Evolutionary conservation across 768 basidiomycete species (phyloP).

Genomic region (Lactifluus volemus): DNA sequence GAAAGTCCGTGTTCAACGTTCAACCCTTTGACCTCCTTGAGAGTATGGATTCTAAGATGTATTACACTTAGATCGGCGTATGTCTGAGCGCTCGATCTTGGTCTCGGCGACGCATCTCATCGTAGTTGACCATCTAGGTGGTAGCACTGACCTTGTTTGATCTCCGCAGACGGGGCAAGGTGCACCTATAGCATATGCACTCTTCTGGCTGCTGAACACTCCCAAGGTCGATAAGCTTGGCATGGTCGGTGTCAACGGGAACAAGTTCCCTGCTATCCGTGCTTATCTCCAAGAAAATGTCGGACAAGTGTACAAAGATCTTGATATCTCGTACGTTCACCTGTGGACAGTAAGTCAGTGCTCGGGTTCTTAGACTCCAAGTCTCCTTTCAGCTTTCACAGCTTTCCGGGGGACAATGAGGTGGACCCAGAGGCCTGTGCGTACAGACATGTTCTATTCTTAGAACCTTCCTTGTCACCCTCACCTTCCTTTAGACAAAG

Average conservation of each 20-base stretch:
- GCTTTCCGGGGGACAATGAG: conserved; percentile 62
- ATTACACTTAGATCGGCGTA: conserved; percentile 52
- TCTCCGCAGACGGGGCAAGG: conserved; percentile 78
- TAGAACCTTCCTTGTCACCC: neutral
- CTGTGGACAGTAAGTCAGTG: neutral
- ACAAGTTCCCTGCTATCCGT: conserved; percentile 81
- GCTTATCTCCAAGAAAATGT: conserved; percentile 78
- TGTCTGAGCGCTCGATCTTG: conserved; percentile 25
- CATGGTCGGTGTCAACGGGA: conserved; percentile 87
- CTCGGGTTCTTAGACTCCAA: neutral
- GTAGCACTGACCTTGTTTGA: conserved; percentile 88
- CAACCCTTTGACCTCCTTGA: neutral
- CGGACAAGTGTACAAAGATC: conserved; percentile 72
- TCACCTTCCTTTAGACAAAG: conserved; percentile 48
- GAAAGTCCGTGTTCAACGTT: conserved; percentile 44
- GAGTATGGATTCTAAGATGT: neutral
- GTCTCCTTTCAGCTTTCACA: conserved; percentile 46
- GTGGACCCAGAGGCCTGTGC: conserved; percentile 76
- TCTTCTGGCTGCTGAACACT: conserved; percentile 11
- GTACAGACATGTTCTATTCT: conserved; percentile 24
- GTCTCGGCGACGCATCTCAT: conserved; percentile 4
- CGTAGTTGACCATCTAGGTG: conserved; percentile 41
- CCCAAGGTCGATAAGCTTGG: conserved; percentile 56
- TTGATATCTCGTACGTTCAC: conserved; percentile 64
- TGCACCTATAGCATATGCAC: conserved; percentile 19